Conservation (phyloP, 805 yeast genomes). For the Nakazawaea pomicola region DNA sequence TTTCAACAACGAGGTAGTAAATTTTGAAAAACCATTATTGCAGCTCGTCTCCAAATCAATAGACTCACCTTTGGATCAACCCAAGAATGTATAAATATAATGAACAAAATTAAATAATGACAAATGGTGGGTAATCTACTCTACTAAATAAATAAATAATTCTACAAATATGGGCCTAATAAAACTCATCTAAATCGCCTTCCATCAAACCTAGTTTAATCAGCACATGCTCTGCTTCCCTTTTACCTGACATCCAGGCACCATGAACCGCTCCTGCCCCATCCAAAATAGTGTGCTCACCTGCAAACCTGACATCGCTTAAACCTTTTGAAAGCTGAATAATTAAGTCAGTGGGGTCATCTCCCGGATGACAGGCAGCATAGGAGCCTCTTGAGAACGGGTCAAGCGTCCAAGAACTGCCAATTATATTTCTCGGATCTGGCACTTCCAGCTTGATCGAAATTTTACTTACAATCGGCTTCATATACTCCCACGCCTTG, state of each 20-base stretch:
- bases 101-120: background rate
- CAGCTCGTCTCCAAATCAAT: too few relatives aligned
- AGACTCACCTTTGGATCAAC: too few relatives aligned
- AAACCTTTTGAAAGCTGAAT: slow-evolving; percentile 58
- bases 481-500: slow-evolving; percentile 51
- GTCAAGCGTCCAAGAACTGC: slow-evolving; percentile 75
- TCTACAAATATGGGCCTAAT: background rate
- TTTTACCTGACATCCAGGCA: slow-evolving; percentile 69
- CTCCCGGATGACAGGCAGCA: slow-evolving; percentile 62
- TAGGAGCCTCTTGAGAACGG: slow-evolving; percentile 81
- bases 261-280: slow-evolving; percentile 94
- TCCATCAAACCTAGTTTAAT: slow-evolving; percentile 9
- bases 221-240: slow-evolving; percentile 11
- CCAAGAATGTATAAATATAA: too few relatives aligned
- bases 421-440: slow-evolving; percentile 36
- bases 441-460: slow-evolving; percentile 17
- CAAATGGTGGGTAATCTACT: background rate
- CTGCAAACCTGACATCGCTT: slow-evolving; percentile 72
- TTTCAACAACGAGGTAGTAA: slow-evolving; percentile 12
- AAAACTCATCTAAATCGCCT: slow-evolving; percentile 8
- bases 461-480: slow-evolving; percentile 42
- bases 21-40: slow-evolving; percentile 7
- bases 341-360: slow-evolving; percentile 62
- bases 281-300: slow-evolving; percentile 82
- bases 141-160: background rate